Conservation (phyloP, 371 early-diverging fungal species). For the Mycotypha africana region DNA sequence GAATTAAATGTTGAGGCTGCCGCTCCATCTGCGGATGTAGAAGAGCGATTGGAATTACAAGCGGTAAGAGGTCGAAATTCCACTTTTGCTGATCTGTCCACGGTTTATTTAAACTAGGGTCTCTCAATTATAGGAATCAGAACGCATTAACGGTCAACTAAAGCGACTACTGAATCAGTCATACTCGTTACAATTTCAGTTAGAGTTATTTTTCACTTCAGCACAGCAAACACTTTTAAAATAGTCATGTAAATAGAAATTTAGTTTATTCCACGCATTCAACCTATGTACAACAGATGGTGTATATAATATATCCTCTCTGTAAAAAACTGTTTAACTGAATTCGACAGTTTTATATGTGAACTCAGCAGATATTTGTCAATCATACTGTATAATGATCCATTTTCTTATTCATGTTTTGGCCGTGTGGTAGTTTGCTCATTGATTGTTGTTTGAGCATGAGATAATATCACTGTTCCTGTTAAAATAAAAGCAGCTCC, state of each 20-base stretch:
- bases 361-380: no score
- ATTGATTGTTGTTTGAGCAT: conserved; percentile 21
- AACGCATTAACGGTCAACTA: conserved; percentile 23
- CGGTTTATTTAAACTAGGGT: neutral
- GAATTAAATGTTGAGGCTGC: neutral
- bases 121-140: conserved; percentile 29
- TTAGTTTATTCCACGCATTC: no score
- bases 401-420: no score
- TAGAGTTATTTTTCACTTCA: conserved; percentile 33
- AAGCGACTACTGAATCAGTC: conserved; percentile 34
- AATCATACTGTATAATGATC: no score
- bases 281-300: no score
- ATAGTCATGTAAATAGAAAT: no score
- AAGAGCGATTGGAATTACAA: conserved; percentile 16
- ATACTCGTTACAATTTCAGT: conserved; percentile 38
- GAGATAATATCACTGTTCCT: conserved; percentile 52
- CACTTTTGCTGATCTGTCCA: neutral
- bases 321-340: no score
- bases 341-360: no score
- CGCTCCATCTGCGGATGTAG: no score
- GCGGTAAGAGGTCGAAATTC: neutral
- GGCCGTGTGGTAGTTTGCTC: no score
- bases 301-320: no score
- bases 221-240: no score
- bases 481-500: conserved; percentile 68